Base-by-base conservation (phyloP, 2,329 filamentous ascomycete species). In the Pyrenochaeta sp. region DNA sequence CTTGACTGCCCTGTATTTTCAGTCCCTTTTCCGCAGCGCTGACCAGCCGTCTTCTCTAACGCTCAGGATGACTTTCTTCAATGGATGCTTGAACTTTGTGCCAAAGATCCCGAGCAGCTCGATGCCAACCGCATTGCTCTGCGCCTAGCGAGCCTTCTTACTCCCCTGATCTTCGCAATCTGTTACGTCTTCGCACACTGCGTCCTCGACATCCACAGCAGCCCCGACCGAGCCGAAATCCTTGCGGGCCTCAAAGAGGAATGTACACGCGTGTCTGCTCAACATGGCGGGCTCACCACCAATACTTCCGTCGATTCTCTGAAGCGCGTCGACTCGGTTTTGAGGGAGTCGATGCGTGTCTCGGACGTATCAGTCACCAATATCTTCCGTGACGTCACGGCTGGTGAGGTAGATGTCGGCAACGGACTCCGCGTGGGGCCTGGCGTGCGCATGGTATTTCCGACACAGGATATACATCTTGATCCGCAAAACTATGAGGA, bases 291-390 rank as follows among this genome's bases (percentile, higher is more conserved):
- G 2, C 21, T 51, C 9, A 1, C 2, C 10, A 45, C 51, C 4
- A 50, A 37, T 10, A 35, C 31, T 14, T 39, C 51, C 12, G 27
- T 55, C 17, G 48, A 51, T 20, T 17, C 29, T 6, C 37, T 55
- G 6, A 27, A 45, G 36, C 20, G 48, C 3, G 21, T 45, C 17
- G 51, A 55, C 29, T 55, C 51, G 4, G 29, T 36, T n/a, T 21
- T 55, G 12, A 15, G 51, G 17, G 51, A 55, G 21, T 55, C 51
- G 17, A 55, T 55, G 51, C 47, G 51, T n/a, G 30, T 46, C 7
- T 51, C 46, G 4, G 33, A 45, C 20, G 23, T 51, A 18, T 14
- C 10, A 6, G 21, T 51, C 14, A 41, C 35, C 27, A 36, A 40
- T 18, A 14, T 51, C 2, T 36, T 40, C 37, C 33, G 41, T 20